Percentiles rank a stretch among this genome's conserved stretches.
phyloP scores from a whole-genome alignment of 306 rosid species.

The Prunus campanulata region DNA sequence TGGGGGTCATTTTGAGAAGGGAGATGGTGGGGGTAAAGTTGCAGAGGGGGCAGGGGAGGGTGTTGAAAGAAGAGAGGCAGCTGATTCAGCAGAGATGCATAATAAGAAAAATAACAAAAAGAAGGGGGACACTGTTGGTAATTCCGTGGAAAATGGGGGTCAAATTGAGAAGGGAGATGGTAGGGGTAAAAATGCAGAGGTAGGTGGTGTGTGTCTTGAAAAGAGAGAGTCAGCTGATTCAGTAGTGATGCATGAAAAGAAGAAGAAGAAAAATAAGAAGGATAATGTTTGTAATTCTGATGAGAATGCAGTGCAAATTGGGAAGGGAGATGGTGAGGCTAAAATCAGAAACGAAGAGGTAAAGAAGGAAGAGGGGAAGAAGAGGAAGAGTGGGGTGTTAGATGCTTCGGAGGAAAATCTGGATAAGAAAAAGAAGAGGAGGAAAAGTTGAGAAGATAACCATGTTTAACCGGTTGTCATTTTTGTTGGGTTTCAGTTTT shows the following conservation, averaged over 20 bases:
- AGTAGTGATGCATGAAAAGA: neutral
- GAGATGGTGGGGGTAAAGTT: neutral
- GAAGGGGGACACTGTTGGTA: neutral
- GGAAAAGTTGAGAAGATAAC: neutral
- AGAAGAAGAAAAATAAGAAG: constrained; percentile 6
- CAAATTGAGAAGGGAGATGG: neutral
- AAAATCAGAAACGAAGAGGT: constrained; percentile 6
- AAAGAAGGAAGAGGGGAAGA: constrained; percentile 10
- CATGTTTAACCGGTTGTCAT: neutral
- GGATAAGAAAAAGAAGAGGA: constrained; percentile 27
- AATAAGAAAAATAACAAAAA: constrained; percentile 1
- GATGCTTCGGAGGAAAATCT: constrained; percentile 13
- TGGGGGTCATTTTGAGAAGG: neutral
- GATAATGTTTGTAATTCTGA: neutral
- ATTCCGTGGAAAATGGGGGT: neutral
- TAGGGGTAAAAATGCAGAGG: constrained; percentile 1
- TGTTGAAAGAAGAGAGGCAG: neutral
- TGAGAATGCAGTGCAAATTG: neutral
- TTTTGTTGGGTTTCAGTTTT: neutral
- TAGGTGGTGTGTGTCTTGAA: neutral
- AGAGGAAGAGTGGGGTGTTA: constrained; percentile 11
- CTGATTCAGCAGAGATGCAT: neutral
- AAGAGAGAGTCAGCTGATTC: neutral
- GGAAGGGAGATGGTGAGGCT: neutral
- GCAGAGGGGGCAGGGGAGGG: neutral